Base-by-base conservation (phyloP, 2,329 filamentous ascomycete species). In the Monilinia fructicola region DNA sequence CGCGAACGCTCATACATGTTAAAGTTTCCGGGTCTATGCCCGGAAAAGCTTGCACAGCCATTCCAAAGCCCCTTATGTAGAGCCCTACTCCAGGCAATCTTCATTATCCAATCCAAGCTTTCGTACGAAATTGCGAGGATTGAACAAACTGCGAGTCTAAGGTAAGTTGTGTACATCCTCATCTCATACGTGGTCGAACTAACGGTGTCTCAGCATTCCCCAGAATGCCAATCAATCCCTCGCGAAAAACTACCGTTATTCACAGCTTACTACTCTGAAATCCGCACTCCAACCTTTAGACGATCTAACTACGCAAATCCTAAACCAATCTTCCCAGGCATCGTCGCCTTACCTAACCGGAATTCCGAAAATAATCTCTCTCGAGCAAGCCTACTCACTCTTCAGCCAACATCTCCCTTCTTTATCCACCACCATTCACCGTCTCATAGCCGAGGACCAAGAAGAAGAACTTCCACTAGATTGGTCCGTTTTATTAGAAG, bases 281-380 rank as follows among this genome's bases (percentile, higher is more conserved):
- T 60, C 58, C 5, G 69, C 71, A 26, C 54, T 70, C 0, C 11
- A 44, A 10, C 50, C 63, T 1, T 50, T 72, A n/a, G n/a, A 31
- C 3, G 28, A 54, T 6, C 44, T 66, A 52, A 52, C 68, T 2
- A 56, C 67, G 11, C 42, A 38, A 52, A 28, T 44, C 1, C 44
- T 64, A 10, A 12, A 44, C 46, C 14, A 46, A 61, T 18, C 42
- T 26, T 4, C 58, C 67, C 62, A 31, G 63, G 14, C 2, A 28
- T 16, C 48, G 6, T 16, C 21, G 18, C 18, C 21, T 18, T 38
- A 14, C 11, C 4, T n/a, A 38, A 26, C 58, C 23, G 23, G 42
- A 2, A 40, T 55, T 10, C 48, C 65, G 9, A 67, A 71, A 14
- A 84, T 71, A 7, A 35, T 74, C 4, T 69, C 72, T 18, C 63